Base-by-base conservation (phyloP, 768 basidiomycete genomes). In the Russula emetica region DNA sequence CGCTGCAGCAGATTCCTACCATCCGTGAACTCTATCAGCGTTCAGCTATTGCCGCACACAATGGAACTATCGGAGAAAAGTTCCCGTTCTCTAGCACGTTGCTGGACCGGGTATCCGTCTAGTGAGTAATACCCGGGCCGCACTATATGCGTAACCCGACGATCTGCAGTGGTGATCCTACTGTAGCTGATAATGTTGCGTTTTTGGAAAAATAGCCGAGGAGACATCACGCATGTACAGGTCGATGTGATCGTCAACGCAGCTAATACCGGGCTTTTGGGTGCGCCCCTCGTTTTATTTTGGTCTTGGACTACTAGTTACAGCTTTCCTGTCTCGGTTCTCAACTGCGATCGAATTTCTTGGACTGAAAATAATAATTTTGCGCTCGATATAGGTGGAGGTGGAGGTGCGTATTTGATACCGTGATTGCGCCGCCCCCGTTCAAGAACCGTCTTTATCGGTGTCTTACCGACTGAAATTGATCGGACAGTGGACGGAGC, bases 241-340 rank as follows among this genome's bases (percentile, higher is more conserved):
- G 75, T 88, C 13, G 90, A 92, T 71, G 76, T 83, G 0, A 86
- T 93, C 60, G 91, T 93, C 32, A 93, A 92, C 70, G 92, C 92
- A 14, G 92, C 91, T 7, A 93, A 93, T 70, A 78, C 78, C 52
- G 81, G 82, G 55, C 76, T 94, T 40, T 76, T 87, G 54, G 91
- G 91, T 90, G 47, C 60, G 72, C 38, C 26, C n/a, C 40, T 24
- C 40, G 11, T 45, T 54, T 11, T 26, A 3, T 45, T 45, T 24
- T 26, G 18, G 30, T 53, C 14, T 30, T 11, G 36, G 28, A 45
- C 36, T 28, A 22, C 3, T 9, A 30, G 30, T 42, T 42, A n/a
- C 26, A 13, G 20, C 20, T 22, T 14, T n/a, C 8, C n/a, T 47
- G 44, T 47, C 44, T 32, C 7, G n/a, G 20, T n/a, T n/a, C 42